Percentiles rank a stretch among this genome's conserved stretches.
Evolutionary conservation across 176 grass and related monocot species (phyloP).

Genomic region (Carex myosuroides): DNA sequence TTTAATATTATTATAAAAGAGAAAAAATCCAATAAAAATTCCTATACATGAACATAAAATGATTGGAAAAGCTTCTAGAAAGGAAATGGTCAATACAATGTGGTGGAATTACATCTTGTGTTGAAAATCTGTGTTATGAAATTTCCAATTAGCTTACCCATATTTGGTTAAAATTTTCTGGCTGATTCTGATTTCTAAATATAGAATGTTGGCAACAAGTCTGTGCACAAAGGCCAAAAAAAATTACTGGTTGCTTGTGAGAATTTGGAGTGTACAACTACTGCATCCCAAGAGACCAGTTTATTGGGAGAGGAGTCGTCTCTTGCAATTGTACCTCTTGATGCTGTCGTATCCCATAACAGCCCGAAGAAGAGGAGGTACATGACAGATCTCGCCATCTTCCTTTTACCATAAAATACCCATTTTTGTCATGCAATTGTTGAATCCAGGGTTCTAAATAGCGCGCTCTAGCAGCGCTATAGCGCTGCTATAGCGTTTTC

Average conservation of each 20-base stretch:
- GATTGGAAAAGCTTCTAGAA: neutral
- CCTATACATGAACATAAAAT: neutral
- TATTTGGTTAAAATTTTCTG: constrained; percentile 17
- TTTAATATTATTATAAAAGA: neutral
- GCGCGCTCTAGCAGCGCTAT: too few relatives aligned
- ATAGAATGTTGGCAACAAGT: constrained; percentile 29
- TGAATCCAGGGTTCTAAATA: neutral
- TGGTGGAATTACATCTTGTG: neutral
- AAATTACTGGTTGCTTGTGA: constrained; percentile 42
- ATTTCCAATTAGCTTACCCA: neutral
- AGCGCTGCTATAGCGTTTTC: too few relatives aligned
- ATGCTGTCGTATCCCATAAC: constrained; percentile 45
- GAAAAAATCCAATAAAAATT: neutral
- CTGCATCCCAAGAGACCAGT: constrained; percentile 26
- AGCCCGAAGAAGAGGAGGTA: constrained; percentile 96
- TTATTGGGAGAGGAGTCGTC: constrained; percentile 37
- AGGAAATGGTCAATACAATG: neutral
- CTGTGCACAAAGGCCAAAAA: constrained; percentile 34
- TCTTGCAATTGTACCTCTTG: constrained; percentile 37
- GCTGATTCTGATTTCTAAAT: constrained; percentile 27
- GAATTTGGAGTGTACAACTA: constrained; percentile 25
- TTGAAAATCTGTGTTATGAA: neutral
- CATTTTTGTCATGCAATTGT: neutral
- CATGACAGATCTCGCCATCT: neutral
- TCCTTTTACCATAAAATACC: neutral